Conservation (phyloP, 495 filamentous ascomycete species). For the Aspergillus bertholletiae region DNA sequence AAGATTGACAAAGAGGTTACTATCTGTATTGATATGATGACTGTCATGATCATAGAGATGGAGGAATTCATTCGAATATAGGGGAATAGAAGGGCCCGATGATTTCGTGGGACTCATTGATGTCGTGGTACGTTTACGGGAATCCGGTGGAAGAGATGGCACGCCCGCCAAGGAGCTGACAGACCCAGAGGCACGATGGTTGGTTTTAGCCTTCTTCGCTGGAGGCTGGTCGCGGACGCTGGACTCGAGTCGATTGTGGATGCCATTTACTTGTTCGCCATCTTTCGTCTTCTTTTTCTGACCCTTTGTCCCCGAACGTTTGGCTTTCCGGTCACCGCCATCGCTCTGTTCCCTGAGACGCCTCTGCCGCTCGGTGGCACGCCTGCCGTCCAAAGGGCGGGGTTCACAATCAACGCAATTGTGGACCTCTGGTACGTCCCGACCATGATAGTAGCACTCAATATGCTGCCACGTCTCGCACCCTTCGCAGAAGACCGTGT, state of each 20-base stretch:
- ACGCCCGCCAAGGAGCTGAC: constrained; percentile 52
- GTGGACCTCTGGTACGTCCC: constrained; percentile 75
- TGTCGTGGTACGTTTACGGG: constrained; percentile 52
- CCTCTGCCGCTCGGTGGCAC: constrained; percentile 65
- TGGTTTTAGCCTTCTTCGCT: constrained; percentile 71
- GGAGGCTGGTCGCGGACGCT: constrained; percentile 52
- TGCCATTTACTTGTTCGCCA: constrained; percentile 35
- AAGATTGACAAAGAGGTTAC: constrained; percentile 62
- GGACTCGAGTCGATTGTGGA: constrained; percentile 49
- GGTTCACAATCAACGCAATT: constrained; percentile 85
- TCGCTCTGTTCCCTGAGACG: constrained; percentile 59
- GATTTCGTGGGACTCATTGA: constrained; percentile 53
- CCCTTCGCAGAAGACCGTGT: constrained; percentile 90
- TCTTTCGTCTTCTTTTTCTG: constrained; percentile 71
- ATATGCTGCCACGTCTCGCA: constrained; percentile 99
- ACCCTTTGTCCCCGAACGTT: constrained; percentile 64
- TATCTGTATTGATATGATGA: constrained; percentile 48
- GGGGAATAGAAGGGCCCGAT: constrained; percentile 40
- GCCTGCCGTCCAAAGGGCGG: constrained; percentile 62
- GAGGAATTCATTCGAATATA: constrained; percentile 69
- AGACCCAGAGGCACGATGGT: constrained; percentile 69
- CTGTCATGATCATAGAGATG: constrained; percentile 62
- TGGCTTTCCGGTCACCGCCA: constrained; percentile 57
- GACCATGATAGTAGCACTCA: constrained; percentile 83
- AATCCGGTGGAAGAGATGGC: constrained; percentile 31